Percentiles rank a stretch among this genome's conserved stretches.
These are phyloP conservation scores for Olyra latifolia DNA, from an alignment of 176 grass and related monocot species.

Conservation along the genomic window DNA sequence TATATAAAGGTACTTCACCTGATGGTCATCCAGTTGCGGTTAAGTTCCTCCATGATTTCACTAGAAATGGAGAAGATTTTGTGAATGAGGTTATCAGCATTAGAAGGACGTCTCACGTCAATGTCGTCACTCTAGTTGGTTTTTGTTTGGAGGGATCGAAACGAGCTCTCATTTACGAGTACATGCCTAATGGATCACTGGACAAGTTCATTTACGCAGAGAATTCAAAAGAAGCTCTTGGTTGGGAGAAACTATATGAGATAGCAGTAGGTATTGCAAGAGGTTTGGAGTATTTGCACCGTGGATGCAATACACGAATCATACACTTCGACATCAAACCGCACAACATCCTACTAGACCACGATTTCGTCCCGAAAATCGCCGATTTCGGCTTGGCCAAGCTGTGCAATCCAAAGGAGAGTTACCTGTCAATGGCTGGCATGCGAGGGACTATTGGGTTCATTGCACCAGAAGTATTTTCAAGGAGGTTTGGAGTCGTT, in stretches of 20 bases:
- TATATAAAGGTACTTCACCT: constrained; percentile 2
- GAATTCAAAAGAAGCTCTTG: background rate
- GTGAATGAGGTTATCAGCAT: constrained; percentile 3
- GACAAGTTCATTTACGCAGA: background rate
- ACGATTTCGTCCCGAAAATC: background rate
- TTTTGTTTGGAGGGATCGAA: constrained; percentile 6
- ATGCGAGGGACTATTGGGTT: background rate
- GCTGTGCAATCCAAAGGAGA: background rate
- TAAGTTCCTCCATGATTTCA: constrained; percentile 8
- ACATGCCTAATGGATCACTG: background rate
- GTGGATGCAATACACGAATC: background rate
- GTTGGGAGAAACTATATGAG: background rate
- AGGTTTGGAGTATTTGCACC: constrained; percentile 5
- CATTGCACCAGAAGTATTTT: background rate
- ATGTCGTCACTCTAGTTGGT: background rate
- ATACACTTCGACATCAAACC: constrained; percentile 22
- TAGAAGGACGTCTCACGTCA: constrained; percentile 1
- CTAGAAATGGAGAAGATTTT: background rate
- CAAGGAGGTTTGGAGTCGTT: background rate
- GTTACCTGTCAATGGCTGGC: background rate
- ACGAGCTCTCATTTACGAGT: background rate
- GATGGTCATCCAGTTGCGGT: background rate
- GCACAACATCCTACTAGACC: background rate
- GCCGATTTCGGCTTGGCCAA: background rate
- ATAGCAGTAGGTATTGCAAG: background rate